phyloP scores from a whole-genome alignment of 2,329 filamentous ascomycete genomes.

The Xylariales sp. region DNA sequence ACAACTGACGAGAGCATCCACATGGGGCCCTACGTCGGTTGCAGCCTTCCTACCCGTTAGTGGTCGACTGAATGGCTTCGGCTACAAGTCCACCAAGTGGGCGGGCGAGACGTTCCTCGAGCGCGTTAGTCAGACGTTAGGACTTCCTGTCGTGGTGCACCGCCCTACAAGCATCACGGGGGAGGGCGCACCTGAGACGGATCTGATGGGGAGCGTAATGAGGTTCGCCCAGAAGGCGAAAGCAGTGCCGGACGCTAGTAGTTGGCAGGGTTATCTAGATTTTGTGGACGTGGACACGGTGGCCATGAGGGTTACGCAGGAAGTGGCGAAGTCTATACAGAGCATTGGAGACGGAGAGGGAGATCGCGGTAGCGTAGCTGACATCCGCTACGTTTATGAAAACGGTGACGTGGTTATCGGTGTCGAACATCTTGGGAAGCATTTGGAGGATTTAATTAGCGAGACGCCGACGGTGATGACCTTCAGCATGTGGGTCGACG shows the following conservation, averaged over 20 bases:
- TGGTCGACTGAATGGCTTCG: constrained; percentile 33
- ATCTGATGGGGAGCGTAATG: constrained; percentile 4
- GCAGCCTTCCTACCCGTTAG: neutral
- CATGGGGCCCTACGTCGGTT: neutral
- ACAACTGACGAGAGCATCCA: neutral
- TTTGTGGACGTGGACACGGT: neutral
- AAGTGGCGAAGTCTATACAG: too few species aligned
- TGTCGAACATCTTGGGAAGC: too few species aligned
- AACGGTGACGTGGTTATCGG: too few species aligned
- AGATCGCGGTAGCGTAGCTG: too few species aligned
- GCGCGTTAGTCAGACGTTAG: neutral
- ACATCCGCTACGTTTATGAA: too few species aligned
- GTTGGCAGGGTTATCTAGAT: neutral
- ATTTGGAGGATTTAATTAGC: too few species aligned
- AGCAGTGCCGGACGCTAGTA: neutral
- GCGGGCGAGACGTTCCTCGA: constrained; percentile 45
- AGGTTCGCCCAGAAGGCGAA: neutral
- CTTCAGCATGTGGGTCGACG: too few species aligned
- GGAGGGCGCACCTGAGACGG: neutral
- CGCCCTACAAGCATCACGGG: constrained; percentile 8
- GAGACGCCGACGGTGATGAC: too few species aligned
- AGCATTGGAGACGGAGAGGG: too few species aligned
- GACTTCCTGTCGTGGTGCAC: neutral
- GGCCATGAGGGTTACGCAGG: too few species aligned
- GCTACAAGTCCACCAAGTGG: constrained; percentile 44